Percentiles rank a stretch among this genome's conserved stretches.
Conservation (phyloP, 2,329 filamentous ascomycete species). For the Fusarium annulatum region DNA sequence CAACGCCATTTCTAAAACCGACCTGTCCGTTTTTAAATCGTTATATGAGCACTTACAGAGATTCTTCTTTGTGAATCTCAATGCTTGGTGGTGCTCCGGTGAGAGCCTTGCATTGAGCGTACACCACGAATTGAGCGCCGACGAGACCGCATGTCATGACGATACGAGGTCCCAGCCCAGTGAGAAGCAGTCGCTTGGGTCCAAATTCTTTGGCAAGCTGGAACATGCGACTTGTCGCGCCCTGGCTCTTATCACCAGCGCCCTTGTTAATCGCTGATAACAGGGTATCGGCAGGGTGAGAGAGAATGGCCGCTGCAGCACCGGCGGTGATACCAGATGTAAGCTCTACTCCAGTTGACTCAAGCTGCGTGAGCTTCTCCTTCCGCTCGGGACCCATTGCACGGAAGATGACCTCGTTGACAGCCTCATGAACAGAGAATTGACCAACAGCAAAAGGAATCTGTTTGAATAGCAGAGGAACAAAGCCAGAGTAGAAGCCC, state of each 20-base stretch:
- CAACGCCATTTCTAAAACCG: conserved; percentile 20
- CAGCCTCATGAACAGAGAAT: conserved; percentile 94
- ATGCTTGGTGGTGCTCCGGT: conserved; percentile 63
- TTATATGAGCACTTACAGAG: conserved; percentile 32
- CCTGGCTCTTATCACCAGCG: conserved; percentile 60
- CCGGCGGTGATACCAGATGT: conserved; percentile 87
- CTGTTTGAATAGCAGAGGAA: conserved; percentile 87
- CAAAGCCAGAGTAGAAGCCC: conserved; percentile 92
- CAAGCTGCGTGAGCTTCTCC: conserved; percentile 73
- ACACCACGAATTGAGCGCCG: conserved; percentile 65
- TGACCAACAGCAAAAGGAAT: conserved; percentile 94
- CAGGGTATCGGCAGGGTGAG: conserved; percentile 83
- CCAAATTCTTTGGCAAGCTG: conserved; percentile 63
- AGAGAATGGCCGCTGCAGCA: conserved; percentile 88
- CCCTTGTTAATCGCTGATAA: conserved; percentile 68
- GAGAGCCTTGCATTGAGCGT: conserved; percentile 64
- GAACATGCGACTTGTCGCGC: conserved; percentile 63
- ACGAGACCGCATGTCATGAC: conserved; percentile 66
- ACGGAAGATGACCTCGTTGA: conserved; percentile 79
- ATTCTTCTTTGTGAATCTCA: conserved; percentile 63
- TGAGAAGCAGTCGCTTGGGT: conserved; percentile 58
- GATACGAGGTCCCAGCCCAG: conserved; percentile 62
- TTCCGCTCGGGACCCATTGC: conserved; percentile 74
- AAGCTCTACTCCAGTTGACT: conserved; percentile 86
- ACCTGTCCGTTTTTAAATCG: background rate